Evolutionary conservation across 768 basidiomycete genomes (phyloP).

Genomic region (Tulasnella calospora): DNA sequence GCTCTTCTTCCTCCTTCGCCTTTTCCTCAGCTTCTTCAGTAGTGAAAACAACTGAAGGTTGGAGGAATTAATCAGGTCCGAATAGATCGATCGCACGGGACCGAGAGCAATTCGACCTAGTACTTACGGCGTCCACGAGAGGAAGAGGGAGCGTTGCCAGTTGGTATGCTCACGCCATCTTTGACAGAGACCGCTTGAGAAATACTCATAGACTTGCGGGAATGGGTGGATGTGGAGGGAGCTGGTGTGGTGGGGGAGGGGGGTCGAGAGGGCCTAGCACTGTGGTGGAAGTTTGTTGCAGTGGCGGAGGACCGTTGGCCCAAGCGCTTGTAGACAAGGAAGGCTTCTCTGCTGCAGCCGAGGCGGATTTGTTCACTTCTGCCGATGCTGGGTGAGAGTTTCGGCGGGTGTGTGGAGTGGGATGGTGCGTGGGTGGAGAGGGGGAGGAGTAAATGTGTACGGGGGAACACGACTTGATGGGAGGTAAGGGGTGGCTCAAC

Average conservation of each 20-base stretch:
- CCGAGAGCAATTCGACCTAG: neutral
- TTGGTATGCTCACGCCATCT: neutral
- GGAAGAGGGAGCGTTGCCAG: neutral
- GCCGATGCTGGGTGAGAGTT: neutral
- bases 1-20: neutral
- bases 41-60: neutral
- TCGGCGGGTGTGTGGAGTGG: too few relatives aligned
- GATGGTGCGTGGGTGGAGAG: too few relatives aligned
- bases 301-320: neutral
- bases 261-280: neutral
- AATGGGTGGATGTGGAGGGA: neutral
- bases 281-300: neutral
- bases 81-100: neutral
- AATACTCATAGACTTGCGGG: neutral
- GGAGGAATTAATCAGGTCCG: neutral
- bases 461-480: too few relatives aligned
- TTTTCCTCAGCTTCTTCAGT: constrained; percentile 15
- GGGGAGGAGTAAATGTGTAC: too few relatives aligned
- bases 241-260: neutral
- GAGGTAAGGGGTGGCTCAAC: too few relatives aligned
- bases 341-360: neutral
- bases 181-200: neutral
- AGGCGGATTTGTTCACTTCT: neutral
- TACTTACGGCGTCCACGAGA: neutral
- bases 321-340: neutral